Base-by-base conservation (phyloP, 331 rosid genomes). In the Pyracantha coccinea region DNA sequence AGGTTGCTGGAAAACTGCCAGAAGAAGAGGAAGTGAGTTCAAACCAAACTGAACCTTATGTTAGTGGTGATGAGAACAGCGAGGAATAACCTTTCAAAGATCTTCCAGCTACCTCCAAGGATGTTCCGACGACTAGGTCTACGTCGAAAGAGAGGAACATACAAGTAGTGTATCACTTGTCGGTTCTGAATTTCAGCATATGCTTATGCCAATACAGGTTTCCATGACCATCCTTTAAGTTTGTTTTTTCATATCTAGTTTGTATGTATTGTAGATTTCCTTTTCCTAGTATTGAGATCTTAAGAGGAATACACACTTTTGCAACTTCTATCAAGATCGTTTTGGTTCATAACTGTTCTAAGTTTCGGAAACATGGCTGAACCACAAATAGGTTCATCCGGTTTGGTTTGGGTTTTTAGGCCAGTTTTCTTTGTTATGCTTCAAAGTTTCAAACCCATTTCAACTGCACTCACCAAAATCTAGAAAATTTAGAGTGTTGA, bases 31-130 rank as follows among this genome's bases (percentile, higher is more conserved):
- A 86, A 57, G 82, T 65, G 45, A 82, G 81, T 74, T 71, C 97
- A 8, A 96, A 88, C 9, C 89, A 89, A 80, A 89, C 97, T 2
- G 91, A 89, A 71, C 86, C 92, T 75, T 93, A 85, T 72, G 90
- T 79, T 12, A 88, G 89, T 63, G 88, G 80, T 47, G 69, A 44
- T 55, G 80, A 74, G 61, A 73, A 71, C 19, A 86, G 88, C 14
- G 85, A 82, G 29, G 89, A 83, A 24, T 89, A 86, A 58, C 68
- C 85, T 75, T 69, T 47, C 8, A 74, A 73, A 54, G 63, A 72
- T 71, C 72, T 45, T 59, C 68, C 73, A 32, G 84, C 73, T 62
- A 80, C 93, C 70, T 87, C 90, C 83, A 85, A 64, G 73, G 72
- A 23, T 78, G 82, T 78, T 72, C 66, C 72, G 66, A 38, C 73